Conservation (phyloP, 306 rosid species). For the Lotus japonicus region DNA sequence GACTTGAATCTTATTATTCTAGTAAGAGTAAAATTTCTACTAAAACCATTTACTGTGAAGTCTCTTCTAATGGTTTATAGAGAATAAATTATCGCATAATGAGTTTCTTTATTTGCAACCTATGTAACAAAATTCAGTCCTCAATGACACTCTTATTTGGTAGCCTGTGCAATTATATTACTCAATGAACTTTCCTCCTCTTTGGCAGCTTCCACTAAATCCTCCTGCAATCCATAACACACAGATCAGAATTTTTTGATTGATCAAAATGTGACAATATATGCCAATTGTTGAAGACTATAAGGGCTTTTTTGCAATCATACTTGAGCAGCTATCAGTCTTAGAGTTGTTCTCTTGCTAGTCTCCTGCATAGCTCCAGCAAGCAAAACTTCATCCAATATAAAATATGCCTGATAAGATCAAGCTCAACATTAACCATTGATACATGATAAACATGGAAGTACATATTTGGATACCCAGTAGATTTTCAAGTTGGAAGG, state of each 20-base stretch:
- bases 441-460: neutral
- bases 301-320: neutral
- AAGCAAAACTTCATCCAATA: slow-evolving; percentile 76
- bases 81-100: neutral
- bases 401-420: slow-evolving; percentile 65
- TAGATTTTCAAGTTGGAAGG: no score
- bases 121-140: neutral
- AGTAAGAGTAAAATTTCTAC: neutral
- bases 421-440: neutral
- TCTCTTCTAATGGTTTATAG: no score
- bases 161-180: slow-evolving; percentile 69
- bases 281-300: neutral
- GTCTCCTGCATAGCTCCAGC: slow-evolving; percentile 88
- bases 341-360: slow-evolving; percentile 73
- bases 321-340: slow-evolving; percentile 84
- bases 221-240: slow-evolving; percentile 55
- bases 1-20: no score
- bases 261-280: neutral
- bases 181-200: slow-evolving; percentile 73
- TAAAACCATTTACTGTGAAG: neutral
- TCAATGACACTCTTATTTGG: slow-evolving; percentile 23
- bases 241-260: slow-evolving; percentile 6
- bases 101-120: neutral
- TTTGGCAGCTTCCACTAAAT: slow-evolving; percentile 77
- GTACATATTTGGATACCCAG: no score